Conservation (phyloP, 2,329 filamentous ascomycete species). For the Shiraia bambusicola region DNA sequence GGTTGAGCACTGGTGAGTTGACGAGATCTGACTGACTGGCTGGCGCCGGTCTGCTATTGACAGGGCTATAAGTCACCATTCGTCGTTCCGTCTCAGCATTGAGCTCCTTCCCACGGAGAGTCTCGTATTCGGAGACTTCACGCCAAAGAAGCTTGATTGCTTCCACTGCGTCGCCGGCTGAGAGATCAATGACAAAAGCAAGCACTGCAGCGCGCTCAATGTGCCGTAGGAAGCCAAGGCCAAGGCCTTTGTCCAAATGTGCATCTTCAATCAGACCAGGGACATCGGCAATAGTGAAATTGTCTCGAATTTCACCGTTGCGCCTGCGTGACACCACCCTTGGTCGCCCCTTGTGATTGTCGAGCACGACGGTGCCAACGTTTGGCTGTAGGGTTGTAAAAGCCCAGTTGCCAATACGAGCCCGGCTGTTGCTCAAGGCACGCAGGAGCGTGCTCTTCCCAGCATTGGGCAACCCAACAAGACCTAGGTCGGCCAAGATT, state of each 20-base stretch:
- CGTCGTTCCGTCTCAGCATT: conserved; percentile 65
- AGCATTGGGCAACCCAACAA: conserved; percentile 93
- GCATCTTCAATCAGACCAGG: conserved; percentile 91
- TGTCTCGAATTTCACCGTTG: conserved; percentile 62
- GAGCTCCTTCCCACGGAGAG: conserved; percentile 71
- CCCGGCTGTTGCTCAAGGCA: conserved; percentile 82
- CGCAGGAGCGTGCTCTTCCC: conserved; percentile 92
- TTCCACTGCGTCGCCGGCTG: conserved; percentile 73
- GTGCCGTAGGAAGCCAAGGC: conserved; percentile 88
- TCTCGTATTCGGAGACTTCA: conserved; percentile 87
- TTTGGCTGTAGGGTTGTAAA: conserved; percentile 96
- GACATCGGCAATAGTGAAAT: conserved; percentile 94
- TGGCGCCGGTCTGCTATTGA: conserved; percentile 11
- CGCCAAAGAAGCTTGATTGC: conserved; percentile 83
- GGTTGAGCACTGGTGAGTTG: conserved; percentile 25
- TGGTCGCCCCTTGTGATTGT: conserved; percentile 79
- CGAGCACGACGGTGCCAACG: conserved; percentile 91
- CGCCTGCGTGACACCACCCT: conserved; percentile 49
- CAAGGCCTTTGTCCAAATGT: conserved; percentile 86
- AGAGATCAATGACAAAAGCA: conserved; percentile 89
- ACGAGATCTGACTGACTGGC: conserved; percentile 22
- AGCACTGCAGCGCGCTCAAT: conserved; percentile 91
- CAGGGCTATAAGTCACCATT: conserved; percentile 55
- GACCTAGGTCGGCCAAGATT: conserved; percentile 88
- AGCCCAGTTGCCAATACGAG: conserved; percentile 89